Conservation (phyloP, 1,284 basidiomycete species). For the Entoloma clypeatum region DNA sequence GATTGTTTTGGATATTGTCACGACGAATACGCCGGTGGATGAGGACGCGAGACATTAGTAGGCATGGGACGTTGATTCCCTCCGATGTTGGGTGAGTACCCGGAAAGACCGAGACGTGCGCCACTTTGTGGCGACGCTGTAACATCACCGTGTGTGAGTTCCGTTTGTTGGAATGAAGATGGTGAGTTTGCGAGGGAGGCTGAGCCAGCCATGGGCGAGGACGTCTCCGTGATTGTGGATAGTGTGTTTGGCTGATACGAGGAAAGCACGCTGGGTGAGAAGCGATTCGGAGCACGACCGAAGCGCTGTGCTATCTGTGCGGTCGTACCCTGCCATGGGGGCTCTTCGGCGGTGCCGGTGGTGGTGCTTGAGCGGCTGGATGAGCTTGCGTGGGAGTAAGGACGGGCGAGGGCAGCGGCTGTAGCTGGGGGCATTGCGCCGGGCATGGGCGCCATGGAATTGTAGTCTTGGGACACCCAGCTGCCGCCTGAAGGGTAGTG, state of each 20-base stretch:
- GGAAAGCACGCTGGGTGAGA: background rate
- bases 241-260: slow-evolving; percentile 16
- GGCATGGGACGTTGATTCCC: no score
- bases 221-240: slow-evolving; percentile 19
- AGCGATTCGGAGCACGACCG: slow-evolving; percentile 11
- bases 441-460: slow-evolving; percentile 9
- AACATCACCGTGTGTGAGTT: no score
- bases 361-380: no score
- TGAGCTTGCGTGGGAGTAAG: slow-evolving; percentile 5
- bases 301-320: slow-evolving; percentile 16
- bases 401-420: slow-evolving; percentile 10
- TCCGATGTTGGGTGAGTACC: no score
- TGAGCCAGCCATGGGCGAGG: slow-evolving; percentile 10
- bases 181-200: slow-evolving; percentile 15
- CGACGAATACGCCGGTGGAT: no score
- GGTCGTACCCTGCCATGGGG: slow-evolving; percentile 18
- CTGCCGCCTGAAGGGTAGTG: slow-evolving; percentile 3
- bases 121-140: no score
- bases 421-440: slow-evolving; percentile 15
- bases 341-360: background rate
- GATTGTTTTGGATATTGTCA: no score
- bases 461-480: slow-evolving; percentile 5
- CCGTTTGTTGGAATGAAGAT: slow-evolving; percentile 10
- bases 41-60: no score
- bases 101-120: no score